These are phyloP conservation scores for Roridomyces roridus DNA, from an alignment of 768 basidiomycete species.

Conservation along the genomic window DNA sequence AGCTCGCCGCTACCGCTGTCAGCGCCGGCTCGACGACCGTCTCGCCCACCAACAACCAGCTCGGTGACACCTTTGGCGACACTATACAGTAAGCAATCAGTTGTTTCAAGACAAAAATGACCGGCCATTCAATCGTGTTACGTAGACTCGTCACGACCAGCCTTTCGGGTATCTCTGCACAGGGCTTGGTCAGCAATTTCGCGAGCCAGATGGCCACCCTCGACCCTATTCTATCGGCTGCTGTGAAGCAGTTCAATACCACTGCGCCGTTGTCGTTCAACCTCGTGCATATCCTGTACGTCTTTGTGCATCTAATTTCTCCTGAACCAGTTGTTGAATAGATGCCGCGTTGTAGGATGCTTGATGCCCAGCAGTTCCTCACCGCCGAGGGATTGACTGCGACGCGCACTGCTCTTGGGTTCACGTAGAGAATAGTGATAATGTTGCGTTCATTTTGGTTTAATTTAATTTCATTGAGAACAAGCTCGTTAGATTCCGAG, in stretches of 20 bases:
- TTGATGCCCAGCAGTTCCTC: constrained; percentile 43
- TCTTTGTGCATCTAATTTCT: background rate
- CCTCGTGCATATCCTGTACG: constrained; percentile 40
- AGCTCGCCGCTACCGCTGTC: constrained; percentile 32
- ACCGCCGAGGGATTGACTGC: constrained; percentile 38
- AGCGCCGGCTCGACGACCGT: constrained; percentile 39
- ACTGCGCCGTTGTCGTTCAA: constrained; percentile 33
- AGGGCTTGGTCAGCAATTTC: constrained; percentile 34
- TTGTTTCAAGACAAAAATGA: no score
- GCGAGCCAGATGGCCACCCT: constrained; percentile 30
- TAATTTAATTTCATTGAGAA: no score
- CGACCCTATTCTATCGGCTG: constrained; percentile 36
- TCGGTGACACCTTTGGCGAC: constrained; percentile 38
- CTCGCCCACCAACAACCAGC: constrained; percentile 41
- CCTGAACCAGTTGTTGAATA: background rate
- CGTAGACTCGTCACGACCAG: constrained; percentile 35
- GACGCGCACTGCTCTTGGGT: constrained; percentile 40
- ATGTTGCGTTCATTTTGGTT: no score
- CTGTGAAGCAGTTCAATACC: constrained; percentile 33
- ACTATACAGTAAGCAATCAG: constrained; percentile 37
- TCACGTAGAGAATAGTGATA: no score
- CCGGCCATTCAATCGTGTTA: no score
- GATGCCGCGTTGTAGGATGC: constrained; percentile 30
- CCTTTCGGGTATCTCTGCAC: constrained; percentile 35
- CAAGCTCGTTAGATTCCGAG: no score